phyloP scores from a whole-genome alignment of 2,329 filamentous ascomycete species.

The Sarocladiaceae sp. region DNA sequence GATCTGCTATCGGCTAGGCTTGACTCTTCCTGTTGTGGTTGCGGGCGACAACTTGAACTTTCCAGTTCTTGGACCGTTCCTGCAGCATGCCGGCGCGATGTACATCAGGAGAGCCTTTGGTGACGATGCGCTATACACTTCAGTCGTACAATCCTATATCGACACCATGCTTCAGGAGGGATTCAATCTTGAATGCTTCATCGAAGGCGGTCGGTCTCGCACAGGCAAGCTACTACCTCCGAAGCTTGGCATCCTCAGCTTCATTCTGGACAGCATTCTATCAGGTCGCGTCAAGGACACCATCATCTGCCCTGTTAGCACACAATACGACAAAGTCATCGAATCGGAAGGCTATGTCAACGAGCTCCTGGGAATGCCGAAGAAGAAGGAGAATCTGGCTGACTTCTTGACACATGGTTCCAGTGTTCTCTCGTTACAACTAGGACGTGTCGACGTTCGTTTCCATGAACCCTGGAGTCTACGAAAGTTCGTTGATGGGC shows the following conservation, averaged over 20 bases:
- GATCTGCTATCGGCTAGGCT: slow-evolving; percentile 89
- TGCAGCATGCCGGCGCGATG: slow-evolving; percentile 97
- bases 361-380: slow-evolving; percentile 88
- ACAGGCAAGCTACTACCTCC: slow-evolving; percentile 92
- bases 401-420: slow-evolving; percentile 84
- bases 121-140: slow-evolving; percentile 84
- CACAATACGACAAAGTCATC: slow-evolving; percentile 98
- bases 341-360: slow-evolving; percentile 96
- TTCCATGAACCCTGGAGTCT: slow-evolving; percentile 97
- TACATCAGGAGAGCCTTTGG: slow-evolving; percentile 93
- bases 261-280: slow-evolving; percentile 84
- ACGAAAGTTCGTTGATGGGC: slow-evolving; percentile 72
- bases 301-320: slow-evolving; percentile 92
- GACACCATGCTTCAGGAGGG: slow-evolving; percentile 87
- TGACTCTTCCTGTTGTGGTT: slow-evolving; percentile 86
- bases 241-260: slow-evolving; percentile 92
- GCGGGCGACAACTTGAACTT: slow-evolving; percentile 97
- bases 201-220: slow-evolving; percentile 87
- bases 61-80: slow-evolving; percentile 79
- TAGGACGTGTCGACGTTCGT: slow-evolving; percentile 89
- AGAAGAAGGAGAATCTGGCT: slow-evolving; percentile 88
- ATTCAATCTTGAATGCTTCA: slow-evolving; percentile 96
- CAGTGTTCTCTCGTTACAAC: slow-evolving; percentile 79
- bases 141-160: slow-evolving; percentile 93
- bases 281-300: slow-evolving; percentile 86